Conservation (phyloP, 805 yeast species). For the Zygosaccharomyces rouxii region DNA sequence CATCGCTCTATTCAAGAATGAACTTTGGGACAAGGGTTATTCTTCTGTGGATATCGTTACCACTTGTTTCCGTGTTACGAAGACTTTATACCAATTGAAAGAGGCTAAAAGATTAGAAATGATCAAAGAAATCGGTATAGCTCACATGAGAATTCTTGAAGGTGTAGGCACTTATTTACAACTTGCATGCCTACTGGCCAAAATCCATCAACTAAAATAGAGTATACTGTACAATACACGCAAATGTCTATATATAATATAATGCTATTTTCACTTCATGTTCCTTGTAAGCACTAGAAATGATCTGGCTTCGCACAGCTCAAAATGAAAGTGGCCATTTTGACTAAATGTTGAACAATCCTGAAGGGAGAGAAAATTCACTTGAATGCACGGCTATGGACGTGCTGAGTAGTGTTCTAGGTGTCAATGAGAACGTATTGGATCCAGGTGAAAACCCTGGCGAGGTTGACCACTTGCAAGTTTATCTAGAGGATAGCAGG, state of each 20-base stretch:
- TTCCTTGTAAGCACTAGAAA: neutral
- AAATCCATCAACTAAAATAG: conserved; percentile 31
- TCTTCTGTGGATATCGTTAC: conserved; percentile 90
- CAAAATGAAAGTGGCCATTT: neutral
- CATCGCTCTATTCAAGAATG: conserved; percentile 51
- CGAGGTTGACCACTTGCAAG: conserved; percentile 6
- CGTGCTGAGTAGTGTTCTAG: conserved; percentile 14
- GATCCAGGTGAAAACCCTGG: neutral
- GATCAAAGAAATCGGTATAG: conserved; percentile 81
- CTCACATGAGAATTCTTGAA: conserved; percentile 88
- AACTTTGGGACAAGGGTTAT: conserved; percentile 85
- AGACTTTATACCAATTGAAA: conserved; percentile 60
- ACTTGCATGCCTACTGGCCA: conserved; percentile 75
- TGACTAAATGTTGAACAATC: neutral
- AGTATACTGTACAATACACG: neutral
- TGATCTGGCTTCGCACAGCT: neutral
- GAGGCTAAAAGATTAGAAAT: conserved; percentile 71
- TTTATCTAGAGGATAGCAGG: conserved; percentile 10
- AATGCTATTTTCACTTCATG: neutral
- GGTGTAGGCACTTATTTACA: conserved; percentile 89
- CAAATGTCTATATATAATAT: neutral
- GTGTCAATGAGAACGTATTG: conserved; percentile 3
- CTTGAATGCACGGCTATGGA: conserved; percentile 11
- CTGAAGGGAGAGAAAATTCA: neutral
- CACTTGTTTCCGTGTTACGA: conserved; percentile 83